phyloP scores from a whole-genome alignment of 805 yeast species.

The Diddensiella santjacobensis region DNA sequence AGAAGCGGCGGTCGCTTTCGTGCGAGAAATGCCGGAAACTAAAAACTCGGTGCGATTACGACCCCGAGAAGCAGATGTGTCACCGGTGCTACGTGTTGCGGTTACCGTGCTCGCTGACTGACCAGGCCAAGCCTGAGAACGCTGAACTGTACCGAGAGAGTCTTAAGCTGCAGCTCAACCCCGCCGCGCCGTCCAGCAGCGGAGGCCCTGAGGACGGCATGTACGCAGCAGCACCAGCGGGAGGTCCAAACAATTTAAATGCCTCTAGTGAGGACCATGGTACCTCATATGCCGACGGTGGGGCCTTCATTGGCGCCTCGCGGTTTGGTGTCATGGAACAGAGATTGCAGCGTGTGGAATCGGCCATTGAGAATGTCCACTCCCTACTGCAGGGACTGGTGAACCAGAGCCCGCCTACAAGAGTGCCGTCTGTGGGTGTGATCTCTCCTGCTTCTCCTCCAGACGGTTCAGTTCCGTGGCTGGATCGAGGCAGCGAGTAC shows the following conservation, averaged over 20 bases:
- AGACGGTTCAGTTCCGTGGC: background rate
- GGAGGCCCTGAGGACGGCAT: background rate
- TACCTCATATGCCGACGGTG: background rate
- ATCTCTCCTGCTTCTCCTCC: background rate
- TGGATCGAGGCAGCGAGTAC: conserved; percentile 35
- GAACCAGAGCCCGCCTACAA: background rate
- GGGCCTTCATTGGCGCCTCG: background rate
- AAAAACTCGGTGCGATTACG: conserved; percentile 57
- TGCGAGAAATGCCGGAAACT: conserved; percentile 52
- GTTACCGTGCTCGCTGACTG: conserved; percentile 46
- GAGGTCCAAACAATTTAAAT: no score
- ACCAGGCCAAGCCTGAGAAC: background rate
- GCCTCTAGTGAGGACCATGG: background rate
- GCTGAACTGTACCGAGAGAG: background rate
- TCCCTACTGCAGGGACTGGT: background rate
- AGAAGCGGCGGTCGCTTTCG: conserved; percentile 41
- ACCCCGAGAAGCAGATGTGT: conserved; percentile 43
- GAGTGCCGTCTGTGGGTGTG: background rate
- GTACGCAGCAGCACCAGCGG: no score
- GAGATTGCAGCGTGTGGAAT: background rate
- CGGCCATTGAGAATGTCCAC: background rate
- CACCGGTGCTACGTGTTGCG: conserved; percentile 49
- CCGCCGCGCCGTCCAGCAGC: no score
- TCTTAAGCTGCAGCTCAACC: background rate
- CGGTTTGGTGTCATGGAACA: background rate